Evolutionary conservation across 495 filamentous ascomycete species (phyloP), one percentile per base, ranked within the genome.

Genomic region (Sporormia fimetaria): DNA sequence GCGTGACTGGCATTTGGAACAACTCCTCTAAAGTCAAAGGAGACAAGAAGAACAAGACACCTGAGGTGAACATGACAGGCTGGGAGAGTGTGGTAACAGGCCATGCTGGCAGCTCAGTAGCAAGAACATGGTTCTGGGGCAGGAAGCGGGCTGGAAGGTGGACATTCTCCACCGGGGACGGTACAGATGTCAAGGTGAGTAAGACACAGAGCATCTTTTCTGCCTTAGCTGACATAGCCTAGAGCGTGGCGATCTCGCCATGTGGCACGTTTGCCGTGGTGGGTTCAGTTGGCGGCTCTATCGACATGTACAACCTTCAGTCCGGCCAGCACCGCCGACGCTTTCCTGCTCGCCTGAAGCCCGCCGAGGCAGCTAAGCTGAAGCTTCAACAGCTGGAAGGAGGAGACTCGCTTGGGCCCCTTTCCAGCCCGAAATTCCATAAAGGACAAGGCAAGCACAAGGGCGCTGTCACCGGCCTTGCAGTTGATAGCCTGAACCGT

Each of bases 21-120:
- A 87, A 85, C 57, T 68, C 70, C 7, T 71, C 67, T 17, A 67
- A 71, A 66, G 60, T 40, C 64, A 68, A 43, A 63, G 65, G 42
- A 76, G 27, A 29, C n/a, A 68, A 72, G 40, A 59, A 61, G 21
- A n/a, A 65, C 71, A n/a, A n/a, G 35, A 59, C 48, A 10, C 68
- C 73, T 50, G 59, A 71, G 15, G 81, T 75, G 34, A 75, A 72
- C 28, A 73, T 73, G 53, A 90, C 86, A 2, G 90, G 90, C 10
- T 96, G 90, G 88, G 92, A 96, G 57, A 94, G 87, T 54, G 75
- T 99, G 11, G 71, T 99, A 1, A 99, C 90, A 8, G 87, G 83
- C n/a, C 90, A 99, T 60, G 74, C 75, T 47, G 75, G 80, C 12
- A 88, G 95, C 49, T 75, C 78, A 33, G 81, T 70, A 52, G 90